Evolutionary conservation across 2,329 filamentous ascomycete genomes (phyloP).

Genomic region (Cercospora brassicicola): DNA sequence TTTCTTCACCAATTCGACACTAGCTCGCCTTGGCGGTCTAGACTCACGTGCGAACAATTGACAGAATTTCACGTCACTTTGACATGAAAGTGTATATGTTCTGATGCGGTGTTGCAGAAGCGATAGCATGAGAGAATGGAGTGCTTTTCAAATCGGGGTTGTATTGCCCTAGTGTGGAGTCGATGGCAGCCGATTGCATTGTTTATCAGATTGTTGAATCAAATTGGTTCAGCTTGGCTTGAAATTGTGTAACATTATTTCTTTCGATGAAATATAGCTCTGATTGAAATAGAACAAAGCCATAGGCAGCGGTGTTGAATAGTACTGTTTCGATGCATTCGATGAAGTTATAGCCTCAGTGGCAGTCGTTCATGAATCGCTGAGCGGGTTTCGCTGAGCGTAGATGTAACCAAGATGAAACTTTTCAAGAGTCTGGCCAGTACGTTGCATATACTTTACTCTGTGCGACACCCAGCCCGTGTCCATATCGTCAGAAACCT

Average conservation of each 20-base stretch:
- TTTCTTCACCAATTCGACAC: constrained; percentile 1
- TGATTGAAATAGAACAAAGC: background rate
- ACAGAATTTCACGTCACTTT: constrained; percentile 1
- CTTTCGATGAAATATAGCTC: background rate
- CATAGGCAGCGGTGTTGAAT: background rate
- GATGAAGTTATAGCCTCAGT: background rate
- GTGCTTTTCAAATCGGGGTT: background rate
- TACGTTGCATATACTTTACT: background rate
- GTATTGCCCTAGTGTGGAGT: background rate
- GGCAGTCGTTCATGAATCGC: background rate
- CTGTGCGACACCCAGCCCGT: background rate
- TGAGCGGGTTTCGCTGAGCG: background rate
- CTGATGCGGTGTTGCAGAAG: background rate
- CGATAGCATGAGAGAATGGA: background rate
- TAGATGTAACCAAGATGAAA: background rate
- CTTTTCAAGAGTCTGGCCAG: background rate
- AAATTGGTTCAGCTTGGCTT: background rate
- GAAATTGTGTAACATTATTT: background rate
- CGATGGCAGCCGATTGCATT: background rate
- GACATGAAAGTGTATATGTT: background rate
- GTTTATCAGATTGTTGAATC: background rate
- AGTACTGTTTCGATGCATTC: background rate
- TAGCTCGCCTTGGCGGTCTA: background rate
- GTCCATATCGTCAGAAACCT: background rate
- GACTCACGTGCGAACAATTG: background rate